Base-by-base conservation (phyloP, 1,284 basidiomycete genomes). In the Ceratobasidium sp. region DNA sequence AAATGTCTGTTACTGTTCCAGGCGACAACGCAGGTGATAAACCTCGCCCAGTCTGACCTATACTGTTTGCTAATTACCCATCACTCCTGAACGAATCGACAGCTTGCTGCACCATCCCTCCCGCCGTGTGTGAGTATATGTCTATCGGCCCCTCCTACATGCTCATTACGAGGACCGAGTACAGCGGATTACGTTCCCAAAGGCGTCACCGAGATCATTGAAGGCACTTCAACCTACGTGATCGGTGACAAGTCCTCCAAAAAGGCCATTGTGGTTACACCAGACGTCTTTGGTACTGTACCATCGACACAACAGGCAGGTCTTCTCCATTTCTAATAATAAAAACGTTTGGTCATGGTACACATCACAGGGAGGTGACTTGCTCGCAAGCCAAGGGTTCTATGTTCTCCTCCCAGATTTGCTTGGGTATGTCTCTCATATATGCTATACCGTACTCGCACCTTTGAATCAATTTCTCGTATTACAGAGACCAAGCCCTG, bases 101-200 rank as follows among this genome's bases (percentile, higher is more conserved):
- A 74, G 70, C 59, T 3, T 74, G 70, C 57, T 74, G 70, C n/a
- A 74, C 70, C 42, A 26, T 64, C 38, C 70, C 70, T 40, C 70
- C 70, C 3, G 59, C 57, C 17, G 57, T 23, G 59, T 62, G 70
- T 64, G 23, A 74, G 70, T 52, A 20, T 15, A 52, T 20, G 1
- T 54, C 17, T 26, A 20, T 7, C 23, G 13, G n/a, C 12, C 48
- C n/a, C 1, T 62, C 13, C 1, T 15, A 48, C 20, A 10, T 26
- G 17, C 62, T 65, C 12, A 65, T 10, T 12, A n/a, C 5, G 54
- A 3, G 7, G 9, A n/a, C 38, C n/a, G 10, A 13, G 33, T 42
- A 6, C 28, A 74, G 70, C 70, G 28, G 46, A 74, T 26, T 64
- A 74, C 44, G 20, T 64, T 3, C 70, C 70, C 20, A 61, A 74